Evolutionary conservation across 805 yeast genomes (phyloP).

Genomic region (Debaryomyces tyrocola): DNA sequence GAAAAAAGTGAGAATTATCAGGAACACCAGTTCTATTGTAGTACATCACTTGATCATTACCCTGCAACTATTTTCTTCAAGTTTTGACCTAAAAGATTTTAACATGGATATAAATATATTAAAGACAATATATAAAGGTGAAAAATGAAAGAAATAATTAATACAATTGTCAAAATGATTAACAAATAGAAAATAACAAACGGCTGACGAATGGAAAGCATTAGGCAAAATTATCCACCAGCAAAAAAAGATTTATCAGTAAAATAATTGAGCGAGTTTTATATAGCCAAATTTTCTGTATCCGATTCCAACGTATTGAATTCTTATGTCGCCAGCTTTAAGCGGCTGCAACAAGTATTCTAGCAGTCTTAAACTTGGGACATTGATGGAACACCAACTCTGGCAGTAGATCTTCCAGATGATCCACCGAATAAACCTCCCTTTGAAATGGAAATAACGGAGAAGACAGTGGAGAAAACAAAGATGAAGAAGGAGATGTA

Average conservation of each 20-base stretch:
- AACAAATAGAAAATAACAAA: background rate
- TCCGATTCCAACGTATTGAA: background rate
- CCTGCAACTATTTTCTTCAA: too few relatives aligned
- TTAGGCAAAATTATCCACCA: background rate
- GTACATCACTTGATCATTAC: too few relatives aligned
- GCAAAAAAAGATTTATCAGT: background rate
- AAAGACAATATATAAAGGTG: background rate
- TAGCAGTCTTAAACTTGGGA: conserved; percentile 66
- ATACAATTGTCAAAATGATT: background rate
- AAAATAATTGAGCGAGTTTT: background rate
- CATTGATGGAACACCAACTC: conserved; percentile 88
- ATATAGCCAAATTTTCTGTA: background rate
- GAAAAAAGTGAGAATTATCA: too few relatives aligned
- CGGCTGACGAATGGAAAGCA: background rate
- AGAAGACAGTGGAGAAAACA: conserved; percentile 60
- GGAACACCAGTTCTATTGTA: too few relatives aligned
- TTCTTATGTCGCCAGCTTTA: background rate
- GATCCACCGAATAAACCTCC: conserved; percentile 49
- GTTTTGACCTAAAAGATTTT: too few relatives aligned
- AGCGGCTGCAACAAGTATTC: background rate
- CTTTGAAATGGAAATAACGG: conserved; percentile 54
- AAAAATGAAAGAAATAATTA: background rate
- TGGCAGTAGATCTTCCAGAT: conserved; percentile 49
- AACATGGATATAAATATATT: background rate
- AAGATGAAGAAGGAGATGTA: conserved; percentile 81